These are phyloP conservation scores for Escallonia herrerae DNA, from an alignment of 129 eudicot species.

Conservation along the genomic window DNA sequence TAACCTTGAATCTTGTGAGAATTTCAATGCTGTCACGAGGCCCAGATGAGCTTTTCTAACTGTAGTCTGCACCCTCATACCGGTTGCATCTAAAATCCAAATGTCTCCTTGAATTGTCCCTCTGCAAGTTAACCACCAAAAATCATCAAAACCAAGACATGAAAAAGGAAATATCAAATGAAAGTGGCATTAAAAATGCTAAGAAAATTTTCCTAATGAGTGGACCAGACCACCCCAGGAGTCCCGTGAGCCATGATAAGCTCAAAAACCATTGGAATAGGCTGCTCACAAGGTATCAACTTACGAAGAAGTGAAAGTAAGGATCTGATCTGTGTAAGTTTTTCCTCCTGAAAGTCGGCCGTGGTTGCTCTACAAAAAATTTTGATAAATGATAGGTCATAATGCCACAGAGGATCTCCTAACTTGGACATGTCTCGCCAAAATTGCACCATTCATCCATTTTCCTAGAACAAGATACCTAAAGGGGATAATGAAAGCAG, in stretches of 20 bases:
- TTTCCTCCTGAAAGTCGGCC: background rate
- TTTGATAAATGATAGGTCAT: background rate
- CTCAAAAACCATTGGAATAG: too few species aligned
- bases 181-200: background rate
- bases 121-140: constrained; percentile 28
- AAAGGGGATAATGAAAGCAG: background rate
- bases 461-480: background rate
- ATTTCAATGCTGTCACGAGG: constrained; percentile 69
- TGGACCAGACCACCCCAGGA: background rate
- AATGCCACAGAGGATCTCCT: too few species aligned
- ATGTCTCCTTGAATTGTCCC: constrained; percentile 80
- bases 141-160: background rate
- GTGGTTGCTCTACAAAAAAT: background rate
- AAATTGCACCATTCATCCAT: background rate
- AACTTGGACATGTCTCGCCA: background rate
- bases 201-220: background rate
- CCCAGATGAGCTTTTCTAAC: constrained; percentile 83
- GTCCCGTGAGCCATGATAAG: background rate
- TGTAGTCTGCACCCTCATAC: constrained; percentile 43
- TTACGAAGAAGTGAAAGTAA: too few species aligned
- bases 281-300: too few species aligned
- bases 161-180: background rate
- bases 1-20: constrained; percentile 83
- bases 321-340: background rate
- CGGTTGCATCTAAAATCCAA: constrained; percentile 40